These are phyloP conservation scores for Magnusiomyces magnusii DNA, from an alignment of 1,139 yeast genomes.

Conservation along the genomic window DNA sequence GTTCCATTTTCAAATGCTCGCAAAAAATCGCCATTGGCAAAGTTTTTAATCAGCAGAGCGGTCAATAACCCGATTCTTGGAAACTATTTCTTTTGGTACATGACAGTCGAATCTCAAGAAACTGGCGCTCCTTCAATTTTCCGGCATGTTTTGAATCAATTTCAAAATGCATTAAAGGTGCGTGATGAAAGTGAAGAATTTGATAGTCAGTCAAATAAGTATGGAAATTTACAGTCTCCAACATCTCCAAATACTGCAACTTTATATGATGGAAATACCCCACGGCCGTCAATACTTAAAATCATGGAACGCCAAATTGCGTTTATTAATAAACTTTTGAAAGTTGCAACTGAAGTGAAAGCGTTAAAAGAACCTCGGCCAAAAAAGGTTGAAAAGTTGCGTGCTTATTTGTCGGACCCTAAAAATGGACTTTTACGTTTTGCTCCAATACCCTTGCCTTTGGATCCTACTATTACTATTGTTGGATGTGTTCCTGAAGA, in stretches of 20 bases:
- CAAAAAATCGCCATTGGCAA: slow-evolving; percentile 52
- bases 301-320: slow-evolving; percentile 39
- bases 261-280: neutral
- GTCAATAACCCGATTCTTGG: slow-evolving; percentile 61
- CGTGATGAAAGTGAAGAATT: slow-evolving; percentile 8
- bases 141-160: slow-evolving; percentile 29
- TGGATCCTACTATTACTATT: slow-evolving; percentile 60
- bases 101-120: slow-evolving; percentile 80
- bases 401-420: slow-evolving; percentile 34
- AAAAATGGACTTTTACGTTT: slow-evolving; percentile 37
- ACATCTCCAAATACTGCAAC: neutral
- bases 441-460: slow-evolving; percentile 58
- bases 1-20: slow-evolving; percentile 19
- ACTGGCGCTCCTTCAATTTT: slow-evolving; percentile 35
- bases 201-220: neutral
- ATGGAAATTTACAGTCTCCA: neutral
- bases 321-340: slow-evolving; percentile 38
- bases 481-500: slow-evolving; percentile 76
- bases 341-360: slow-evolving; percentile 41
- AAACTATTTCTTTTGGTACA: slow-evolving; percentile 84
- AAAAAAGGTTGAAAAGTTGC: slow-evolving; percentile 44
- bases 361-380: slow-evolving; percentile 48
- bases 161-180: slow-evolving; percentile 28
- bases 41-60: slow-evolving; percentile 69
- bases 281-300: slow-evolving; percentile 5